phyloP scores from a whole-genome alignment of 306 rosid species.

The Rosa persica region DNA sequence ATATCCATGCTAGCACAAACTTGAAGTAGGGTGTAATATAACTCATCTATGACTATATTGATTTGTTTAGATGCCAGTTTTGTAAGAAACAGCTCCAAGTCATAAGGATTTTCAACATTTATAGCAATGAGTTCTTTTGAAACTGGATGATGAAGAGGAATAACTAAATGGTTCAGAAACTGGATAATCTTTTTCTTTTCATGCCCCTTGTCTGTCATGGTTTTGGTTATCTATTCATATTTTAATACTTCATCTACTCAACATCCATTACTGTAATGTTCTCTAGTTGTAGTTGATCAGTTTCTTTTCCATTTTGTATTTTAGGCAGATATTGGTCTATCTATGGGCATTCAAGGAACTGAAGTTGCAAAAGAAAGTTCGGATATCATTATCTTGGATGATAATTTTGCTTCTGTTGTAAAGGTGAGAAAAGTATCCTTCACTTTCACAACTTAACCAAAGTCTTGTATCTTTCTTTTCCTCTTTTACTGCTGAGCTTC shows the following conservation, averaged over 20 bases:
- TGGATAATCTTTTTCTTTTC: background rate
- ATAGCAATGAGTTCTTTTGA: background rate
- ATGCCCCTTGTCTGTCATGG: background rate
- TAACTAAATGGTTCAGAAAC: background rate
- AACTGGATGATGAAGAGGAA: background rate
- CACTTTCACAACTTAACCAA: background rate
- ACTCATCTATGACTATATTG: background rate
- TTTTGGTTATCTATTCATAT: background rate
- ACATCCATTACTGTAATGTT: background rate
- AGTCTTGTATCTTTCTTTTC: background rate
- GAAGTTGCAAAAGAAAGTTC: constrained; percentile 99
- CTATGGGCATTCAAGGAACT: constrained; percentile 98
- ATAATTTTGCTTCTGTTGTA: constrained; percentile 92
- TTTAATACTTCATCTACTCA: constrained; percentile 1
- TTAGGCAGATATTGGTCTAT: constrained; percentile 99
- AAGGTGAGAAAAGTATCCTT: constrained; percentile 48
- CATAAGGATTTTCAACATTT: background rate
- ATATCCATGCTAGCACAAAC: background rate
- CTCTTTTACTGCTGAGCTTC: background rate
- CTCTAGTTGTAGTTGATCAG: constrained; percentile 34
- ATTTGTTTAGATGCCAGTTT: background rate
- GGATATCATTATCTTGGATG: constrained; percentile 93
- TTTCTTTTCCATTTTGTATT: constrained; percentile 45
- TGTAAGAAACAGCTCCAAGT: background rate
- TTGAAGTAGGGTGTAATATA: background rate